Base-by-base conservation (phyloP, 140 eudicot genomes). In the Oenanthe javanica region DNA sequence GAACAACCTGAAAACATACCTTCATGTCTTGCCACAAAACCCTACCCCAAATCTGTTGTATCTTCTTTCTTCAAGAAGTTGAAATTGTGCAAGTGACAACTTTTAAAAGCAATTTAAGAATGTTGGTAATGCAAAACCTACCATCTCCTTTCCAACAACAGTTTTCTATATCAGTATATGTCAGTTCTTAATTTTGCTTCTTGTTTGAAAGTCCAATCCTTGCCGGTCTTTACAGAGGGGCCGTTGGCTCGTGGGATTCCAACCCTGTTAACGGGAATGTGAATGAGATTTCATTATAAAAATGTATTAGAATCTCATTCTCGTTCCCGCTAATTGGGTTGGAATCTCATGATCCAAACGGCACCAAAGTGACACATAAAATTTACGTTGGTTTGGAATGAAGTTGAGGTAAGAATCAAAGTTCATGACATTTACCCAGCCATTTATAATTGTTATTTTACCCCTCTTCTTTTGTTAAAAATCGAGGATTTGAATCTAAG, bases 1-100 rank as follows among this genome's bases (percentile, higher is more conserved):
- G 98, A 94, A 88, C 98, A 94, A 75, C 98, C 98, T 23, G 98
- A 94, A 78, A 94, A 94, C 82, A 77, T 85, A 79, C 92, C 96
- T 11, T 90, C 98, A 9, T 94, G 98, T 84, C 92, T 94, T 75
- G 97, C 98, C 21, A 88, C 95, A 31, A 93, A 91, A 81, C 98
- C 98, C 0, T 94, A 90, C 84, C 98, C 98, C 1, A 94, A 94
- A 85, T 91, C 96, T 16, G 12, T 87, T 63, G 92, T 94, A 23
- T 88, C 98, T 13, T 38, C 84, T n/a, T 91, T 84, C 85, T 91
- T 94, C 77, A 94, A 86, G 83, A 94, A 90, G 88, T 85, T 94
- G 45, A 91, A 91, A 87, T 92, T 94, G 63, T 67, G 73, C 73
- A 67, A 67, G 73, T 67, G 43, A 67, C 2, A 67, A 7, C 19